A percentile compares a stretch with the other conserved stretches of the same genome.
phyloP scores from a whole-genome alignment of 805 yeast species.

The Debaryomyces tyrocola region DNA sequence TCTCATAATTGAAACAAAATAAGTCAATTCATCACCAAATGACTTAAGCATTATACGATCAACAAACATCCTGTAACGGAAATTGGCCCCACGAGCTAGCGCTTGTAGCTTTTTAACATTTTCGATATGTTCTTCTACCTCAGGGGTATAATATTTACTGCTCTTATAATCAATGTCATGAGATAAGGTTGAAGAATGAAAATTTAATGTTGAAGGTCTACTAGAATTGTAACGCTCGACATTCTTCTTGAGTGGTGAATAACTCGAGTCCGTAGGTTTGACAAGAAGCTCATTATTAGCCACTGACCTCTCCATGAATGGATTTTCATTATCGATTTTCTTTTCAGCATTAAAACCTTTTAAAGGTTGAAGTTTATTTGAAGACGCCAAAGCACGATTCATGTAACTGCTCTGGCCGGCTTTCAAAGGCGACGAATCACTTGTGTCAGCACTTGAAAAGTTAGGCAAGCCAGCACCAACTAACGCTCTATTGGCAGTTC shows the following conservation, averaged over 20 bases:
- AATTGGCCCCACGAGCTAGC: conserved; percentile 64
- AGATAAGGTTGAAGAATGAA: not conserved
- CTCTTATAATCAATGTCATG: not conserved
- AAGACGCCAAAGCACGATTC: conserved; percentile 11
- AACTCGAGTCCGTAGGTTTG: not conserved
- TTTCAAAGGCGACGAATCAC: conserved; percentile 8
- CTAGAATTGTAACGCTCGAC: not conserved
- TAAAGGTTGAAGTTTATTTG: not conserved
- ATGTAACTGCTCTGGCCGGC: conserved; percentile 20
- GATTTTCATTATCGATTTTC: not conserved
- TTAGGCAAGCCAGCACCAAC: conserved; percentile 74
- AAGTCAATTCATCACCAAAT: conserved; percentile 49
- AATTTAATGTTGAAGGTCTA: not conserved
- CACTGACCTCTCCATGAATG: not conserved
- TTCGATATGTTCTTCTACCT: conserved; percentile 10
- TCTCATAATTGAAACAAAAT: conserved; percentile 51
- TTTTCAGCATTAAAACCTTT: not conserved
- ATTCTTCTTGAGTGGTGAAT: not conserved
- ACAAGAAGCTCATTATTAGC: not conserved
- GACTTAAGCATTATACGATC: conserved; percentile 61
- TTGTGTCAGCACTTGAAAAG: conserved; percentile 49
- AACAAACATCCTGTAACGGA: conserved; percentile 64
- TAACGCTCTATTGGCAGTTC: conserved; percentile 66
- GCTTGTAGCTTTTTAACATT: conserved; percentile 62
- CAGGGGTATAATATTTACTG: conserved; percentile 16